These are phyloP conservation scores for Gliomastix tumulicola DNA, from an alignment of 2,329 filamentous ascomycete species.

Conservation along the genomic window DNA sequence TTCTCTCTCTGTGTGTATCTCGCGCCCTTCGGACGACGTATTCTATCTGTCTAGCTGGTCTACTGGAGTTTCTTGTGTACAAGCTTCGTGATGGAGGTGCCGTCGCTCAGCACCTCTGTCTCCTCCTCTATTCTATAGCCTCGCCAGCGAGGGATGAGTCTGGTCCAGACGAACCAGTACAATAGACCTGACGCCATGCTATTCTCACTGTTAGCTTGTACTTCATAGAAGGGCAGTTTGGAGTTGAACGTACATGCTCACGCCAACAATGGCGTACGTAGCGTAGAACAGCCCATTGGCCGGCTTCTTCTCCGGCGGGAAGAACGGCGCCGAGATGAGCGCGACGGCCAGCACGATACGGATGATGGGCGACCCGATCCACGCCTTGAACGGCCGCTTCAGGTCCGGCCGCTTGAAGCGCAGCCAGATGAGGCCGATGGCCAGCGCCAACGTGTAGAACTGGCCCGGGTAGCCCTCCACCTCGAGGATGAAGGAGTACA, in stretches of 20 bases:
- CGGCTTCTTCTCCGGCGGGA: constrained; percentile 44
- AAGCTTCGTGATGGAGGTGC: constrained; percentile 58
- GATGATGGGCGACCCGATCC: constrained; percentile 51
- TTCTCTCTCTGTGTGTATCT: too few species aligned
- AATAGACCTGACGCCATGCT: constrained; percentile 51
- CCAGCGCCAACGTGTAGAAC: constrained; percentile 50
- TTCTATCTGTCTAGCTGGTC: too few species aligned
- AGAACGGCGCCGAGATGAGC: constrained; percentile 54
- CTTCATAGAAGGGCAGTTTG: not conserved
- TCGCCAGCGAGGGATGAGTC: constrained; percentile 49
- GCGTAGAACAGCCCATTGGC: constrained; percentile 42
- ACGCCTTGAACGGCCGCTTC: constrained; percentile 58
- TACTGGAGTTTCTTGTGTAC: too few species aligned
- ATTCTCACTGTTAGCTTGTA: constrained; percentile 1
- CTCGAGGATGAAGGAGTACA: constrained; percentile 68
- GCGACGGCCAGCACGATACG: constrained; percentile 45
- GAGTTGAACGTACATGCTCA: constrained; percentile 39
- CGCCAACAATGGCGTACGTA: constrained; percentile 45
- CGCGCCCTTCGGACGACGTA: too few species aligned
- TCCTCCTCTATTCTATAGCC: constrained; percentile 58
- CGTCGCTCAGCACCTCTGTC: constrained; percentile 53
- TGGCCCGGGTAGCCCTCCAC: constrained; percentile 63
- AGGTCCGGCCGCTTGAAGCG: constrained; percentile 52
- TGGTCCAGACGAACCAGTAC: constrained; percentile 66
- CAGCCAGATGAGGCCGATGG: constrained; percentile 52